Evolutionary conservation across 345 rosid genomes (phyloP), one percentile per base, ranked within the genome.

Genomic region (Eucalyptus pumila): DNA sequence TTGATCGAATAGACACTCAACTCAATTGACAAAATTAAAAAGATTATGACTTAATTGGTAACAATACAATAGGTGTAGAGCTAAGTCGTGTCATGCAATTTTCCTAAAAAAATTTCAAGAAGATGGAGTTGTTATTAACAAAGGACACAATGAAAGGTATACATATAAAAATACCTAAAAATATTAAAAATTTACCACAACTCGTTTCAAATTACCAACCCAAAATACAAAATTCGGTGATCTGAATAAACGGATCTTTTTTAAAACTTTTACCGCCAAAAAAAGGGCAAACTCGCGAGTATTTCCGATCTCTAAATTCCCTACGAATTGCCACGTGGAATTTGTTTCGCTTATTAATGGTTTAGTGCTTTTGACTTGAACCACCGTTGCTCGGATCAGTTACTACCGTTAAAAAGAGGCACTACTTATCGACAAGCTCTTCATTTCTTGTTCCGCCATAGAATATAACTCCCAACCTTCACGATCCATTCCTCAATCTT

Each of bases 1-100:
- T 24, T 56, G 1, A 24, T 0, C 0, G 2, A 56, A 56, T 10
- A 8, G 0, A 24, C 6, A 4, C 4, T n/a, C n/a, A 17, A 24
- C 1, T 56, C 12, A 4, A 24, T 56, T 56, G 0, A 17, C 0
- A 56, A 56, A 56, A 52, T 19, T 56, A 0, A 23, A 23, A 56
- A 0, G 1, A 0, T 56, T 2, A 54, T 23, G 0, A 54, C 60
- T 23, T 23, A 54, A 54, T 54, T 54, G 27, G 1, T 54, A 4
- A 24, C 9, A 0, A 2, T 56, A 10, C 1, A 52, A 7, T 52
- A 7, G 0, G 0, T 8, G 2, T 19, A 52, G 1, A 2, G 21
- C 26, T 52, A 52, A 60, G 15, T 12, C 1, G 1, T 16, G 80
- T 34, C 2, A 9, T 32, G 42, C 44, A 69, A 34, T 32, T 69